Evolutionary conservation across 768 basidiomycete species (phyloP).

Genomic region (Tylopilus balloui): DNA sequence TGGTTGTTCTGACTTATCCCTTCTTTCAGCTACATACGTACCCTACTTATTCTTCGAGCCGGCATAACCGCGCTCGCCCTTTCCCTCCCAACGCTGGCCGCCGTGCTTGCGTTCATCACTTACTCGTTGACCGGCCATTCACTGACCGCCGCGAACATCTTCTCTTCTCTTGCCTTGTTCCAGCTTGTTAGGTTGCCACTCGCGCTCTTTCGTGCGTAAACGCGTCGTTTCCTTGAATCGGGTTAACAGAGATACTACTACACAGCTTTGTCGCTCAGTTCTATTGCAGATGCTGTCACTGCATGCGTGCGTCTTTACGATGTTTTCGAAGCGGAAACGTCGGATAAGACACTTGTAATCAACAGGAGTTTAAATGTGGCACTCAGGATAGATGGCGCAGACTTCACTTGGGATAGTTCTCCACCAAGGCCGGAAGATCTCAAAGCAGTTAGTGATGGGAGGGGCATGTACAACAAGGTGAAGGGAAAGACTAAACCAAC

Average conservation of each 20-base stretch:
- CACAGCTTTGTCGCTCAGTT: conserved; percentile 61
- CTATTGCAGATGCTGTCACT: conserved; percentile 82
- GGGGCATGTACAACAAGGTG: conserved; percentile 2
- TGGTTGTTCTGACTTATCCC: background rate
- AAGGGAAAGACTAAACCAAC: conserved; percentile 16
- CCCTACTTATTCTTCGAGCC: conserved; percentile 60
- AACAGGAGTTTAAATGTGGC: conserved; percentile 59
- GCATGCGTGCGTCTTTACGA: conserved; percentile 72
- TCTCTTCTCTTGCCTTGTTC: conserved; percentile 83
- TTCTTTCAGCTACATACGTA: conserved; percentile 52
- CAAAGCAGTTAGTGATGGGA: conserved; percentile 11
- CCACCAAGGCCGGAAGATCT: conserved; percentile 44
- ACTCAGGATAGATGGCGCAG: conserved; percentile 59
- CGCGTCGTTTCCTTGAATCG: background rate
- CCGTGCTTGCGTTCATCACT: conserved; percentile 71
- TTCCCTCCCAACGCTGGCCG: conserved; percentile 72
- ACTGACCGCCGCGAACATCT: conserved; percentile 68
- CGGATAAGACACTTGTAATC: conserved; percentile 52
- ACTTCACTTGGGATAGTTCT: conserved; percentile 85
- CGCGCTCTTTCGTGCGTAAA: conserved; percentile 55
- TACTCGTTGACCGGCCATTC: conserved; percentile 71
- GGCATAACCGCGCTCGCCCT: conserved; percentile 65
- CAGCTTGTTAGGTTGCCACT: conserved; percentile 77
- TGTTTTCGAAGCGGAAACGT: conserved; percentile 81
- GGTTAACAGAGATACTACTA: background rate